Evolutionary conservation across 2,329 filamentous ascomycete species (phyloP).

Genomic region (Aciculosporium take): DNA sequence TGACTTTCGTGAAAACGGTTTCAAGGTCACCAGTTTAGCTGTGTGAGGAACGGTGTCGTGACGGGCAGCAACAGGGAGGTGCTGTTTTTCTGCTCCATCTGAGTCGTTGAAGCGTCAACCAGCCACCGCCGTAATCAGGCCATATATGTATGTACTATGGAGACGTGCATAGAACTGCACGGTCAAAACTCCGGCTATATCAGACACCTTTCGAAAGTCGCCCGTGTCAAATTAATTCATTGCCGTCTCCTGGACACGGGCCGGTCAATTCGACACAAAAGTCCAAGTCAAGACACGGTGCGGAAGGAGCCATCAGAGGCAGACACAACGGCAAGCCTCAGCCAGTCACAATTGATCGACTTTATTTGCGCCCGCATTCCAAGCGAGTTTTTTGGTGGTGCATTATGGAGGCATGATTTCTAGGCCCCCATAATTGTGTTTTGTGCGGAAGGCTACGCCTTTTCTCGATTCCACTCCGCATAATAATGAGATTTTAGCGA

Average conservation of each 20-base stretch:
- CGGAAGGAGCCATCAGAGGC: too few species aligned
- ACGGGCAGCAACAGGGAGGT: constrained; percentile 5
- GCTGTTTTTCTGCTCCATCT: neutral
- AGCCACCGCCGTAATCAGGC: neutral
- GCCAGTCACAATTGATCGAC: neutral
- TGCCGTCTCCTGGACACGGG: too few species aligned
- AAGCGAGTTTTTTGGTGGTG: neutral
- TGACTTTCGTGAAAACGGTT: neutral
- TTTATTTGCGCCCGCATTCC: neutral
- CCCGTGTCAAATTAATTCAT: too few species aligned
- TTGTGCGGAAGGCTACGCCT: neutral
- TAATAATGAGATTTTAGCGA: neutral
- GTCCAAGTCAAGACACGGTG: too few species aligned
- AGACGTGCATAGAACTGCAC: too few species aligned
- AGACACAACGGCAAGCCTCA: too few species aligned
- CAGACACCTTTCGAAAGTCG: too few species aligned
- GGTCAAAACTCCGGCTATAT: too few species aligned
- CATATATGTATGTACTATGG: too few species aligned
- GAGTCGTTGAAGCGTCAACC: neutral
- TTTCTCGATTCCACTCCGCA: neutral
- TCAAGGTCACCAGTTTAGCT: constrained; percentile 1
- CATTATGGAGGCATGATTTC: neutral
- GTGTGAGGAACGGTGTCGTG: constrained; percentile 1
- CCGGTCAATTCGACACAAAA: too few species aligned
- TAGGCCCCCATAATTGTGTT: neutral